These are phyloP conservation scores for Lentinula aciculospora DNA, from an alignment of 768 basidiomycete genomes.

Conservation along the genomic window DNA sequence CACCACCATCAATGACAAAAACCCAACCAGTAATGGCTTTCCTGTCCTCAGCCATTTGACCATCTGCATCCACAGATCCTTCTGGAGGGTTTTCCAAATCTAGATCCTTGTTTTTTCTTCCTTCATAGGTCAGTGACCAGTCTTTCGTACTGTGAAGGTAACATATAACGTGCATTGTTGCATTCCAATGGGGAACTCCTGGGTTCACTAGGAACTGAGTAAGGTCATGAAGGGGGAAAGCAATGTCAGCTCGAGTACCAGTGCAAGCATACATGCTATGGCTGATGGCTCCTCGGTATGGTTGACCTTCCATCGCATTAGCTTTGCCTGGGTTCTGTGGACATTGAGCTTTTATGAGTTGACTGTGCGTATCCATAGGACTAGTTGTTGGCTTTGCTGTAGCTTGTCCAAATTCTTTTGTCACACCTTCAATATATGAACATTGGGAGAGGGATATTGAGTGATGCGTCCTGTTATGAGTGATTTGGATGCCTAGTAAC, in stretches of 20 bases:
- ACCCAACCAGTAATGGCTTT: constrained; percentile 9
- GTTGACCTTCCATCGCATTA: constrained; percentile 11
- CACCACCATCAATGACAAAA: constrained; percentile 12
- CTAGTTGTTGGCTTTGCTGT: constrained; percentile 8
- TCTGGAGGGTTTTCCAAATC: neutral
- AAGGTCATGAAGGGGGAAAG: constrained; percentile 18
- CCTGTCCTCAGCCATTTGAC: constrained; percentile 5
- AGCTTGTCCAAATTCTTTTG: constrained; percentile 12
- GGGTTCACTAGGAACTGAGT: constrained; percentile 22
- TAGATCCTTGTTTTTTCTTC: too few relatives aligned
- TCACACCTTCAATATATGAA: constrained; percentile 20
- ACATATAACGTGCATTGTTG: constrained; percentile 22
- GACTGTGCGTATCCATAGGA: neutral
- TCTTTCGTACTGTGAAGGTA: constrained; percentile 21
- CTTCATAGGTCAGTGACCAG: constrained; percentile 9
- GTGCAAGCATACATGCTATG: constrained; percentile 20
- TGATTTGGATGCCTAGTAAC: constrained; percentile 23
- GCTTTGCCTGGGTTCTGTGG: constrained; percentile 4
- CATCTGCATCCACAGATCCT: constrained; percentile 9
- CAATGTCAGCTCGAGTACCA: constrained; percentile 25
- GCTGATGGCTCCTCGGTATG: constrained; percentile 20
- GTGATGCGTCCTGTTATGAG: constrained; percentile 6
- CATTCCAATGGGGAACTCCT: constrained; percentile 22
- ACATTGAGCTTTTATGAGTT: neutral
- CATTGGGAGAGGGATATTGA: constrained; percentile 14